These are phyloP conservation scores for Termitomyces sp. DNA, from an alignment of 768 basidiomycete species.

Conservation along the genomic window DNA sequence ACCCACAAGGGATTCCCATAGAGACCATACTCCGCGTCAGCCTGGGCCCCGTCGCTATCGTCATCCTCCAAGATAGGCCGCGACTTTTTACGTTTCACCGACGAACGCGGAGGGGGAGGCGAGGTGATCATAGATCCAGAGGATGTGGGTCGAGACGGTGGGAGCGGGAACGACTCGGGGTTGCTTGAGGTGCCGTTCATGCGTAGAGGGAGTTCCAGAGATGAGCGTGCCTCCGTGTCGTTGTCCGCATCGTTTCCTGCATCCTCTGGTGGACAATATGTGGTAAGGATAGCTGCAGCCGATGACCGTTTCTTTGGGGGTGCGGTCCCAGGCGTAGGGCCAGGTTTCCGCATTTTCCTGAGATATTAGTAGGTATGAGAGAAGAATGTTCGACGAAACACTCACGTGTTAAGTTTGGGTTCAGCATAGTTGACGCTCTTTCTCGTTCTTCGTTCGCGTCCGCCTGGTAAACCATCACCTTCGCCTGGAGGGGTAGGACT, in stretches of 20 bases:
- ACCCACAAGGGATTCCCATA: constrained; percentile 37
- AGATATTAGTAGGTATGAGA: not conserved
- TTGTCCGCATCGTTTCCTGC: constrained; percentile 29
- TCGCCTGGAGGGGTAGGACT: constrained; percentile 37
- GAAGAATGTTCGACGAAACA: constrained; percentile 14
- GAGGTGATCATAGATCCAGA: constrained; percentile 29
- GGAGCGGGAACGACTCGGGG: constrained; percentile 33
- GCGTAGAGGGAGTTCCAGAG: constrained; percentile 26
- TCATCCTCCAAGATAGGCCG: constrained; percentile 45
- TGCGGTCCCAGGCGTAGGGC: constrained; percentile 38
- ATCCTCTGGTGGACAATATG: constrained; percentile 25
- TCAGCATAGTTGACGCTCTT: constrained; percentile 87
- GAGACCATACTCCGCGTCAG: constrained; percentile 56
- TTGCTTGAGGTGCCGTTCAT: constrained; percentile 24
- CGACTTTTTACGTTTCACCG: constrained; percentile 51
- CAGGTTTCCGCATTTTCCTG: constrained; percentile 90
- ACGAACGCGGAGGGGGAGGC: constrained; percentile 27
- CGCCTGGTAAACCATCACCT: constrained; percentile 31
- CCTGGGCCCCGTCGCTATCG: constrained; percentile 68
- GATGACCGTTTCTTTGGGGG: constrained; percentile 44
- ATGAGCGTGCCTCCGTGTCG: constrained; percentile 37
- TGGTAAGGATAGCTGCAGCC: constrained; percentile 35
- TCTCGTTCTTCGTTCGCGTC: constrained; percentile 55
- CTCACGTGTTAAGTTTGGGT: constrained; percentile 85
- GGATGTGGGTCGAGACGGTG: constrained; percentile 32